Percentiles rank a stretch among this genome's conserved stretches.
Evolutionary conservation across 1,284 basidiomycete species (phyloP).

Genomic region (Ceratobasidium papillatum): DNA sequence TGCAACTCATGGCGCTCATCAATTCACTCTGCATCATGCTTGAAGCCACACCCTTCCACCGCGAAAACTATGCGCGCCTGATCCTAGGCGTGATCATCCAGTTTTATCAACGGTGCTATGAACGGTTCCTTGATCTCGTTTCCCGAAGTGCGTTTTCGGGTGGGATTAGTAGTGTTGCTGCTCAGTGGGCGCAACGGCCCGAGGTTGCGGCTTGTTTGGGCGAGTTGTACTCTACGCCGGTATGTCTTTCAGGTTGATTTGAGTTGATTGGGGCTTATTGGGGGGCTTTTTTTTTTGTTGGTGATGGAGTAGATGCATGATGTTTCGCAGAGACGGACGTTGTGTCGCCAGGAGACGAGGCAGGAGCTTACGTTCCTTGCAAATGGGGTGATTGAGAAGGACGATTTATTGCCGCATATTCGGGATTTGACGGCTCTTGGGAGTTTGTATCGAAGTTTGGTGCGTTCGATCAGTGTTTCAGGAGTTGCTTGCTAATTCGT

Average conservation of each 20-base stretch:
- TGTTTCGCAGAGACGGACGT: slow-evolving; percentile 40
- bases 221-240: slow-evolving; percentile 52
- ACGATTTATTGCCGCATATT: slow-evolving; percentile 78
- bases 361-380: slow-evolving; percentile 74
- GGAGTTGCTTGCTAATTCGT: slow-evolving; percentile 5
- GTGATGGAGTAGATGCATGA: slow-evolving; percentile 45
- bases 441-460: slow-evolving; percentile 85
- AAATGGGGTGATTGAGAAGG: slow-evolving; percentile 62
- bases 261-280: neutral
- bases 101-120: slow-evolving; percentile 94
- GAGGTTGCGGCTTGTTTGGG: slow-evolving; percentile 77
- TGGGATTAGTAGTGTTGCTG: slow-evolving; percentile 61
- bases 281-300: no score
- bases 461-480: slow-evolving; percentile 49
- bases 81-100: slow-evolving; percentile 96
- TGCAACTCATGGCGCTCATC: slow-evolving; percentile 87
- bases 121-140: slow-evolving; percentile 82
- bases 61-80: slow-evolving; percentile 92
- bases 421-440: slow-evolving; percentile 79
- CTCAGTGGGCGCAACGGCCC: slow-evolving; percentile 85
- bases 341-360: slow-evolving; percentile 78
- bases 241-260: slow-evolving; percentile 46
- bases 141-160: slow-evolving; percentile 56
- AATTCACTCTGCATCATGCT: slow-evolving; percentile 95
- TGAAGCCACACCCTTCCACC: slow-evolving; percentile 92